Percentiles rank a stretch among this genome's conserved stretches.
phyloP scores from a whole-genome alignment of 768 basidiomycete genomes.

The Lentinula guzmanii region DNA sequence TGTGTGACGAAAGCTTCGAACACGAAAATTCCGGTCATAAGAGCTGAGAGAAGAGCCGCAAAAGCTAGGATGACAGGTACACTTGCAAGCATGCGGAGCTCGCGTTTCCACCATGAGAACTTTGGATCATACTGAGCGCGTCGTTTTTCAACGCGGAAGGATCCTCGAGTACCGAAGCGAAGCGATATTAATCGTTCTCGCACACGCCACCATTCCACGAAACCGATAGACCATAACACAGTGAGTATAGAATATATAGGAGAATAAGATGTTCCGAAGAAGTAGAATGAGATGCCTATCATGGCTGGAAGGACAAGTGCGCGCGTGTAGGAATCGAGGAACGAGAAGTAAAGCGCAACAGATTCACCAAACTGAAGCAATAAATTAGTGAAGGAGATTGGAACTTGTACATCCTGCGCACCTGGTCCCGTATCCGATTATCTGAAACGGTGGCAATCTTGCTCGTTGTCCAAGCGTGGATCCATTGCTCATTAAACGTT shows the following conservation, averaged over 20 bases:
- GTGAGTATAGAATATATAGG: conserved; percentile 70
- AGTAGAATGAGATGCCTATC: conserved; percentile 65
- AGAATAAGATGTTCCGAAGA: conserved; percentile 68
- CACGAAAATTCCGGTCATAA: conserved; percentile 79
- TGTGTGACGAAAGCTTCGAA: conserved; percentile 89
- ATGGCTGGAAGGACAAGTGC: conserved; percentile 72
- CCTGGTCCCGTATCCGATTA: conserved; percentile 69
- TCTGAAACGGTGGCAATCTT: conserved; percentile 60
- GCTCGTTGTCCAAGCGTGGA: conserved; percentile 65
- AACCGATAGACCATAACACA: conserved; percentile 78
- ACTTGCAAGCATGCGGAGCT: conserved; percentile 61
- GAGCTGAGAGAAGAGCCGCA: conserved; percentile 55
- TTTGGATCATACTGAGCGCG: conserved; percentile 55
- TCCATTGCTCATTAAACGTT: conserved; percentile 75
- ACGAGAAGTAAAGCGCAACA: conserved; percentile 84
- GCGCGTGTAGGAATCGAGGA: conserved; percentile 79
- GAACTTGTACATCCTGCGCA: conserved; percentile 20
- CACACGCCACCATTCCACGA: conserved; percentile 91
- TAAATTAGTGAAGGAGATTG: not conserved
- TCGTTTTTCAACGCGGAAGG: conserved; percentile 70
- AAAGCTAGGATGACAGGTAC: conserved; percentile 72
- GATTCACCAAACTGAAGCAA: conserved; percentile 64
- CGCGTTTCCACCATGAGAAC: conserved; percentile 70
- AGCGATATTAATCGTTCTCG: conserved; percentile 78
- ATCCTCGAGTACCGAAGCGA: conserved; percentile 74